Conservation (phyloP, 179 eudicot species). For the Beta lomatogona region DNA sequence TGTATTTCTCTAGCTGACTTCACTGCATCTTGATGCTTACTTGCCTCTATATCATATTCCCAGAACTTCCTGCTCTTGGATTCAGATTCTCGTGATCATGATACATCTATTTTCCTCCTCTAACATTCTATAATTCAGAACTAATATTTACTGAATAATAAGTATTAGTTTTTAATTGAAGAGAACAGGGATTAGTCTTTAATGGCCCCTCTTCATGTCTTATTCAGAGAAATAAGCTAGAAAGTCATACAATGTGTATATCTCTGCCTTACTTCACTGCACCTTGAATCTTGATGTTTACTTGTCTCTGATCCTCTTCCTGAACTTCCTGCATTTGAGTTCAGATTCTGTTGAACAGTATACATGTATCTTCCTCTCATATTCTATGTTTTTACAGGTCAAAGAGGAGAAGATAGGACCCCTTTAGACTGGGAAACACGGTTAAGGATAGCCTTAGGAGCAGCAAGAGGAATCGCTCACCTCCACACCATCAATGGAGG, state of each 20-base stretch:
- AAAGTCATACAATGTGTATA: too few species aligned
- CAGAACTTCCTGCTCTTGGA: slow-evolving; percentile 1
- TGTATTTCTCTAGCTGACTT: background rate
- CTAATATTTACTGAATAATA: too few species aligned
- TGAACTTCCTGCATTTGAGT: background rate
- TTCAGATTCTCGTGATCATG: background rate
- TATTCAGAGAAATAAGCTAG: background rate
- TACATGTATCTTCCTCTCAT: background rate
- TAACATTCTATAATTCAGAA: slow-evolving; percentile 17
- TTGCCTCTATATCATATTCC: background rate
- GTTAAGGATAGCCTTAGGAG: slow-evolving; percentile 49
- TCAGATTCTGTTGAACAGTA: background rate
- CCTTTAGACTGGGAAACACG: slow-evolving; percentile 64
- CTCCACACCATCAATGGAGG: slow-evolving; percentile 54
- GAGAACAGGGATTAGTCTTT: too few species aligned
- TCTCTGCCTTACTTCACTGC: background rate
- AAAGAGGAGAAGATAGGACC: slow-evolving; percentile 53
- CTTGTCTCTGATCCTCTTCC: background rate
- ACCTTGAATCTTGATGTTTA: background rate
- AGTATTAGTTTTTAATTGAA: too few species aligned
- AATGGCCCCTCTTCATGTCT: background rate
- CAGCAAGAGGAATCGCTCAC: slow-evolving; percentile 66
- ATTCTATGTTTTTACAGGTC: slow-evolving; percentile 38
- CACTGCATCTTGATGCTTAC: background rate
- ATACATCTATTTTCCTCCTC: background rate